Conservation (phyloP, 2,329 filamentous ascomycete species). For the Cytospora schulzeri region DNA sequence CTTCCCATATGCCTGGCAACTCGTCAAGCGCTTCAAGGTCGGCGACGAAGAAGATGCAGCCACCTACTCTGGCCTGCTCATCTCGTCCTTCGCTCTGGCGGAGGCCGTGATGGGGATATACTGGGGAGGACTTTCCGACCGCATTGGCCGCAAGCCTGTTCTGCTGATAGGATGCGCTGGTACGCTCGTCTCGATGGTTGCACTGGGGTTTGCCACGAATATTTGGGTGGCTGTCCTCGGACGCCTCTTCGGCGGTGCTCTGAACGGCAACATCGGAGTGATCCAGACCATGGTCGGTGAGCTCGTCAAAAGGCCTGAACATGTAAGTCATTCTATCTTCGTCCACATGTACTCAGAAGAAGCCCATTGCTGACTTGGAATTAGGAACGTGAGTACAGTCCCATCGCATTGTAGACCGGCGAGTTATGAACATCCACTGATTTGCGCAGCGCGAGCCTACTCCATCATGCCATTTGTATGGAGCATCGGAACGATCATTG, state of each 20-base stretch:
- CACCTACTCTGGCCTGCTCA: constrained; percentile 85
- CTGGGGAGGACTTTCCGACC: constrained; percentile 84
- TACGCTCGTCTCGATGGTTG: constrained; percentile 78
- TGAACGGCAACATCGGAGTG: constrained; percentile 91
- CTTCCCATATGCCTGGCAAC: constrained; percentile 87
- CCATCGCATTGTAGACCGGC: not conserved
- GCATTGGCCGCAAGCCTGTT: constrained; percentile 78
- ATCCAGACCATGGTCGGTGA: constrained; percentile 94
- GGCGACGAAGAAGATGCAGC: constrained; percentile 75
- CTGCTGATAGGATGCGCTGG: constrained; percentile 79
- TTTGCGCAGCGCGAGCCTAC: constrained; percentile 70
- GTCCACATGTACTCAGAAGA: not conserved
- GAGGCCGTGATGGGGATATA: constrained; percentile 85
- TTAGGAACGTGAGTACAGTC: constrained; percentile 58
- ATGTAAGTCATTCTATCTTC: constrained; percentile 54
- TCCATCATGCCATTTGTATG: constrained; percentile 94
- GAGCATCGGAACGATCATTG: constrained; percentile 86
- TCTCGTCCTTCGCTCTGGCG: constrained; percentile 81
- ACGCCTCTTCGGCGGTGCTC: constrained; percentile 73
- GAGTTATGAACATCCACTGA: constrained; percentile 25
- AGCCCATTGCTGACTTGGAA: constrained; percentile 1
- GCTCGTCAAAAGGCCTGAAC: constrained; percentile 77
- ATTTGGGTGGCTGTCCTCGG: constrained; percentile 82
- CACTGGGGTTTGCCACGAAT: constrained; percentile 80
- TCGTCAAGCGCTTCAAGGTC: constrained; percentile 75